These are phyloP conservation scores for Melastoma malabathricum DNA, from an alignment of 345 rosid genomes.

Conservation along the genomic window DNA sequence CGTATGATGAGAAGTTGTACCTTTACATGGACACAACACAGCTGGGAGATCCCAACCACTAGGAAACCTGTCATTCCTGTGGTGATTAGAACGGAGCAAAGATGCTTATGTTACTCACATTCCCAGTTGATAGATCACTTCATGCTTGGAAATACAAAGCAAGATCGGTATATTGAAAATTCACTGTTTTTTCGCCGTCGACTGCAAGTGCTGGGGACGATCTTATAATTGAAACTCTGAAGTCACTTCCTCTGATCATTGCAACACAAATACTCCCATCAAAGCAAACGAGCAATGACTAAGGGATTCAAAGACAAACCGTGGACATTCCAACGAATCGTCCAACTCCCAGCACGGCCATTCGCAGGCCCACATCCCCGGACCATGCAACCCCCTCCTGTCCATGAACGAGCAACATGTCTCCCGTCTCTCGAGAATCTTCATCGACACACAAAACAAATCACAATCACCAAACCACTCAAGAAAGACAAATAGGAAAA, in stretches of 20 bases:
- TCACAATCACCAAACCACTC: too few relatives aligned
- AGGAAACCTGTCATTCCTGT: conserved; percentile 17
- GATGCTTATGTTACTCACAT: not conserved
- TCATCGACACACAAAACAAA: too few relatives aligned
- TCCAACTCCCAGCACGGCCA: conserved; percentile 39
- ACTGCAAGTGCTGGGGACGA: too few relatives aligned
- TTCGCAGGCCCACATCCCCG: conserved; percentile 71
- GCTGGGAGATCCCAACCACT: conserved; percentile 52
- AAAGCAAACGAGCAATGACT: not conserved
- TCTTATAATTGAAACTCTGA: too few relatives aligned
- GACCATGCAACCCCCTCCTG: conserved; percentile 45
- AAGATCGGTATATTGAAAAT: too few relatives aligned
- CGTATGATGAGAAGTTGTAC: conserved; percentile 19
- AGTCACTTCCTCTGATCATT: not conserved
- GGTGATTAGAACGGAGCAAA: not conserved
- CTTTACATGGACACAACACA: conserved; percentile 57
- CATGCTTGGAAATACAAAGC: too few relatives aligned
- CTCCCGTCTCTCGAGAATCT: too few relatives aligned
- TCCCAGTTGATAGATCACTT: not conserved
- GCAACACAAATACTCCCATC: not conserved
- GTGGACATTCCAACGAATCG: conserved; percentile 11
- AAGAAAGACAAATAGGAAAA: not conserved
- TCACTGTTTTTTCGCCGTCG: too few relatives aligned
- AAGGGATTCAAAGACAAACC: conserved; percentile 18
- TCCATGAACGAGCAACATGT: conserved; percentile 57